Evolutionary conservation across 108 stramenopile genomes (phyloP), one percentile per base, ranked within the genome.

Genomic region (Conticribra weissflogii): DNA sequence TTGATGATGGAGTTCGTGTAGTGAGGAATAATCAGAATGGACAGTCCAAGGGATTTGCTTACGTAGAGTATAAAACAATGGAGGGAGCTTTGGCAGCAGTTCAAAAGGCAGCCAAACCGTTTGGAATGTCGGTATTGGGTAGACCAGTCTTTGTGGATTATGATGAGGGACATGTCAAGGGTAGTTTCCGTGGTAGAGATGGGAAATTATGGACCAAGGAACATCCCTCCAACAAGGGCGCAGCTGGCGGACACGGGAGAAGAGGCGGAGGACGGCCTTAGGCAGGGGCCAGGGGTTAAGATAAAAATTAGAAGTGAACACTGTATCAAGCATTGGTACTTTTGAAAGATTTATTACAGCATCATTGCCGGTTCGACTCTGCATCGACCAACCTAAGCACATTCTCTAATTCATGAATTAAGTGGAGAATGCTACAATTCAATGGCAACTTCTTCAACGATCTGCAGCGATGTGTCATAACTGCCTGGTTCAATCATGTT

Each of bases 21-120:
- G 89, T 82, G 8, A 70, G 92, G 15, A 89, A 91, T 59, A 63
- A 80, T 47, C 58, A 66, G 2, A 86, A 61, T 18, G 66, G 84
- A 17, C 82, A 87, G 48, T 85, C 81, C 27, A 94, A 91, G 68
- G 92, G 92, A 54, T 89, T 94, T 83, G 78, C 68, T 19, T 94
- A 94, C 63, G 79, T 94, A 9, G 92, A 91, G 27, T 94, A 77
- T 63, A 87, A 88, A 59, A 72, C 75, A 48, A 58, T 78, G 19
- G 74, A 85, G 56, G 83, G 84, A 46, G 88, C 89, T 1, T 55
- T 64, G 17, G 54, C 68, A 16, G 79, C 83, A 28, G 83, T 84
- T 12, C 81, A 89, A 62, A 81, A 72, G 59, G 88, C 86, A 3
- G 68, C 84, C 46, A 81, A 87, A 53, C 71, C 71, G 14, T 76